Percentiles rank a stretch among this genome's conserved stretches.
phyloP scores from a whole-genome alignment of 225 moss, liverwort and hornwort species.

The Asterella californica region DNA sequence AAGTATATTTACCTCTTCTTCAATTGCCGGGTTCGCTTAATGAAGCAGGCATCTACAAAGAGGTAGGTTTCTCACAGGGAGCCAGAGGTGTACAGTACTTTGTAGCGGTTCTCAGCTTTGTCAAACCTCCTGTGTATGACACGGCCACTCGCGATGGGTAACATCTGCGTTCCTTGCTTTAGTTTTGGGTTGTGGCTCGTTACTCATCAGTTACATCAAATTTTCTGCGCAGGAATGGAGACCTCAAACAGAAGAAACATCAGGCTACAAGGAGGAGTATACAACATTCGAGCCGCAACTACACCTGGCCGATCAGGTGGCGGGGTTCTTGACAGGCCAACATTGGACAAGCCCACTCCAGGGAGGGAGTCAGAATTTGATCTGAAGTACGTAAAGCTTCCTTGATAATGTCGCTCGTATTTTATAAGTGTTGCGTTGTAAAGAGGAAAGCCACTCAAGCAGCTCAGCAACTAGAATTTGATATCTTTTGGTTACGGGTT shows the following conservation, averaged over 20 bases:
- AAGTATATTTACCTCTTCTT: no score
- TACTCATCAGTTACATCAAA: neutral
- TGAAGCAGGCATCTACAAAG: no score
- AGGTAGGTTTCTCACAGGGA: no score
- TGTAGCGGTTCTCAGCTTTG: no score
- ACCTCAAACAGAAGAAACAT: constrained; percentile 36
- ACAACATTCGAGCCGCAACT: constrained; percentile 43
- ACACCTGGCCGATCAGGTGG: constrained; percentile 74
- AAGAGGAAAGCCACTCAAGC: neutral
- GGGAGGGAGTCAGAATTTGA: constrained; percentile 90
- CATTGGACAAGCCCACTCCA: constrained; percentile 68
- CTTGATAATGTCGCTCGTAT: neutral
- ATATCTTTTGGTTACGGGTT: neutral
- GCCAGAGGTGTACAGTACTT: no score
- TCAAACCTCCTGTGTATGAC: no score
- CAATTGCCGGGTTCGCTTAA: no score
- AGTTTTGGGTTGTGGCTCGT: no score
- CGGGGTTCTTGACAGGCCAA: constrained; percentile 79
- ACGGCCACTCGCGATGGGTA: no score
- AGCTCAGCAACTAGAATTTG: neutral
- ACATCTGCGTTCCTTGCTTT: no score
- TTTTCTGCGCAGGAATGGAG: constrained; percentile 34
- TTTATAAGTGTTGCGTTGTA: neutral
- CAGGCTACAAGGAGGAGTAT: constrained; percentile 30
- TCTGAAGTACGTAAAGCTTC: constrained; percentile 51